A percentile compares a stretch with the other conserved stretches of the same genome.
Conservation (phyloP, 2,329 filamentous ascomycete species). For the Sarocladium strictum region DNA sequence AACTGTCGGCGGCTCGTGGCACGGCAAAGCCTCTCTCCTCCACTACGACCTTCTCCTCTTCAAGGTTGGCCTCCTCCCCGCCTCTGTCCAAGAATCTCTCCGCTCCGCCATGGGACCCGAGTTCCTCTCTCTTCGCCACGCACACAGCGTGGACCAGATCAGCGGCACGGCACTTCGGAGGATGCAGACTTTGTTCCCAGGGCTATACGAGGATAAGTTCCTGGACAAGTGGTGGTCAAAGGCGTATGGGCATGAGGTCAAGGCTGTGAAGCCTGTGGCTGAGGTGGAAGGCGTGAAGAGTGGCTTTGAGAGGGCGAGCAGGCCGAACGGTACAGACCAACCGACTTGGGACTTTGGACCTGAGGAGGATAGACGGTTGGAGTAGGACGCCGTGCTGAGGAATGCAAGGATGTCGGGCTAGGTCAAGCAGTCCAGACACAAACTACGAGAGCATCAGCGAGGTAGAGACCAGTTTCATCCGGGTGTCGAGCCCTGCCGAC, state of each 20-base stretch:
- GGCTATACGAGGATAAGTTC: constrained; percentile 45
- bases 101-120: constrained; percentile 40
- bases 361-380: constrained; percentile 22
- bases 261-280: constrained; percentile 38
- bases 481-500: no score
- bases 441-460: no score
- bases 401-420: not conserved
- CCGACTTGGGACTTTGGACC: constrained; percentile 51
- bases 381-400: not conserved
- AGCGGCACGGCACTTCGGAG: constrained; percentile 51
- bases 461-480: no score
- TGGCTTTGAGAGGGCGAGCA: constrained; percentile 36
- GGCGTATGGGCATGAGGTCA: constrained; percentile 33
- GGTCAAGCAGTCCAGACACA: no score
- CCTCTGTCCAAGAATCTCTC: constrained; percentile 45
- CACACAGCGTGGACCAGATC: constrained; percentile 60
- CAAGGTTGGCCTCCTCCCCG: constrained; percentile 50
- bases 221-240: constrained; percentile 43
- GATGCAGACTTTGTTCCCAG: constrained; percentile 46
- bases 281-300: constrained; percentile 37
- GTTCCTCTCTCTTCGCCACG: constrained; percentile 52
- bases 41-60: constrained; percentile 66
- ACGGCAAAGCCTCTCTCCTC: constrained; percentile 56
- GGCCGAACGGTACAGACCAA: constrained; percentile 50
- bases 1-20: constrained; percentile 58